Base-by-base conservation (phyloP, 768 basidiomycete species). In the Lactarius deliciosus region DNA sequence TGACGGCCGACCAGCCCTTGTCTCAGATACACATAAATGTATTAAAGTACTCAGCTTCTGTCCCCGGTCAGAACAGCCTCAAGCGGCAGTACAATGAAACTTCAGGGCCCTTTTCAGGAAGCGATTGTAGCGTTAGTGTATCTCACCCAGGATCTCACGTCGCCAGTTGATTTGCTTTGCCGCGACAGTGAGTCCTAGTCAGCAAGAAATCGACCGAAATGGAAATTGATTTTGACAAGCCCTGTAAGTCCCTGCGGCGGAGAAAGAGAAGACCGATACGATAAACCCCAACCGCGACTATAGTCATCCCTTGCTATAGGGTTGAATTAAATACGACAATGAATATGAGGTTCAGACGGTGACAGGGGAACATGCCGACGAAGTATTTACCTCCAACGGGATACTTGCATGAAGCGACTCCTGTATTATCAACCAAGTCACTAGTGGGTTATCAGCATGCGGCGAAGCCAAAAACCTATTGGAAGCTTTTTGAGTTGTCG, bases 151-250 rank as follows among this genome's bases (percentile, higher is more conserved):
- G 25, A 28, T 28, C 25, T 1, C 16, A 18, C 13, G 18, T 34
- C 9, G 25, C 10, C 6, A 56, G 32, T 56, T n/a, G 32, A 32
- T 34, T 56, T 36, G 55, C 25, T 28, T 28, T 28, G 4, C 16
- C 25, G 25, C 55, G 20, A 20, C 55, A n/a, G 8, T 28, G 3
- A 16, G 55, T 34, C 28, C 63, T 67, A 67, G 61, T 67, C 66
- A 67, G 60, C 61, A 25, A 11, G 20, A 9, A 25, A 28, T 57
- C 30, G 11, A 20, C 56, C 32, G 56, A 57, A 18, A 36, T 34
- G 50, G 50, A 11, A 53, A 15, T 8, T n/a, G 10, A 22, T 16
- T 34, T 34, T 32, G 25, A 28, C 25, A 28, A 28, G 32, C 32
- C 7, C 32, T 32, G 32, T 32, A 36, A 36, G 22, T n/a, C 47